A percentile compares a stretch with the other conserved stretches of the same genome.
These are phyloP conservation scores for Fusarium sp. DNA, from an alignment of 2,329 filamentous ascomycete species.

Conservation along the genomic window DNA sequence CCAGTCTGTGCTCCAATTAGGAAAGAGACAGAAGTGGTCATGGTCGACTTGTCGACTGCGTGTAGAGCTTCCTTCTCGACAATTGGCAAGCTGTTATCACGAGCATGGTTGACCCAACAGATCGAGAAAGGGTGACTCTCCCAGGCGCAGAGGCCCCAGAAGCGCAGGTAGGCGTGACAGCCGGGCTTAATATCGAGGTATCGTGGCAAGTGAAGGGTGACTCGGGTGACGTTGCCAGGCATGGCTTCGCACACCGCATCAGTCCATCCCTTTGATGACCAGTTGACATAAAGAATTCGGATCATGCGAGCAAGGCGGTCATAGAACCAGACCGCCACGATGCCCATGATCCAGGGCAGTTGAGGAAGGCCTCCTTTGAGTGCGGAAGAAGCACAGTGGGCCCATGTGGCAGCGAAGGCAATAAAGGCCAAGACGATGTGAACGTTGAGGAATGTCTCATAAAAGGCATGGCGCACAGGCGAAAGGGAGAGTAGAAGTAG, in stretches of 20 bases:
- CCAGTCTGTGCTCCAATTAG: constrained; percentile 90
- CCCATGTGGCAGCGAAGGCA: constrained; percentile 78
- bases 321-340: constrained; percentile 80
- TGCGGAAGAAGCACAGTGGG: constrained; percentile 78
- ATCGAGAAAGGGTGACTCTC: constrained; percentile 85
- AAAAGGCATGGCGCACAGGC: constrained; percentile 91
- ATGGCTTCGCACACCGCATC: constrained; percentile 76
- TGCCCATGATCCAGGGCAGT: constrained; percentile 78
- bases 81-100: constrained; percentile 55
- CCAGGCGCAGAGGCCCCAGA: constrained; percentile 74
- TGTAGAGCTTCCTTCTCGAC: constrained; percentile 59
- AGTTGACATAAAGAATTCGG: constrained; percentile 76
- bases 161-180: constrained; percentile 81
- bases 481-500: constrained; percentile 80
- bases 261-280: constrained; percentile 69
- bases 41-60: constrained; percentile 57
- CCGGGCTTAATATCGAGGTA: constrained; percentile 76
- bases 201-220: constrained; percentile 77
- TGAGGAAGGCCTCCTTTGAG: constrained; percentile 77
- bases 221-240: constrained; percentile 76
- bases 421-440: constrained; percentile 83
- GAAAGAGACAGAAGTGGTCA: constrained; percentile 76
- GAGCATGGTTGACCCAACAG: constrained; percentile 75
- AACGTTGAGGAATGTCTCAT: constrained; percentile 92
- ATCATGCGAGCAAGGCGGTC: constrained; percentile 76